Evolutionary conservation across 495 filamentous ascomycete genomes (phyloP), one percentile per base, ranked within the genome.

Genomic region (Viridothelium virens): DNA sequence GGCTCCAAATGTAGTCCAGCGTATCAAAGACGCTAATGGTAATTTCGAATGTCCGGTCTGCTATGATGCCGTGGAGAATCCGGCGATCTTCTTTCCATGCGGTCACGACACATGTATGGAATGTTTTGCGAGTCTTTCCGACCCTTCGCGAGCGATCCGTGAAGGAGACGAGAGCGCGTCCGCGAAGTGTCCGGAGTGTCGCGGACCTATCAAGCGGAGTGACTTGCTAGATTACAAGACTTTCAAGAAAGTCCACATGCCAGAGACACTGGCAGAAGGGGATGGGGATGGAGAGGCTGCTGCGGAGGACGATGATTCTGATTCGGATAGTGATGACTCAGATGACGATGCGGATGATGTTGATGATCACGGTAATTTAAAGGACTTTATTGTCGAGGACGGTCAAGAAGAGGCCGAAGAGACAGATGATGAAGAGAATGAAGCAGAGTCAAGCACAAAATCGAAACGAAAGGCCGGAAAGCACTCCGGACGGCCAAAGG

Each of bases 71-170:
- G 84, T 87, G 1, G 78, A 83, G 16, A 92, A 91, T 67, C 88
- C 94, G 0, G 81, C 86, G 4, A 89, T 97, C 67, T 86, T 93
- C 73, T 81, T 89, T 67, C 91, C 91, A 2, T 97, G 92, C 69
- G 92, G 92, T 36, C 92, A 97, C 75, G 82, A 85, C 65, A 87
- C 86, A 33, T 97, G 92, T 74, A 75, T 83, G 0, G 88, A 91
- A 68, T 96, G 92, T 71, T 88, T 96, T 73, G 81, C 86, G 0
- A 86, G 83, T 63, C 83, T 96, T 53, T 84, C 85, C 3, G 88
- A 89, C 68, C 85, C 85, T 1, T 79, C 79, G 38, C 68, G 77
- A 56, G 77, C 82, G 56, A 74, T 88, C 64, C 75, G 76, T 50
- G 77, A 83, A 56, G 86, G 88, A 7, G 74, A 87, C 44, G 86